phyloP scores from a whole-genome alignment of 108 stramenopile species.

The Nitzschia sp. region DNA sequence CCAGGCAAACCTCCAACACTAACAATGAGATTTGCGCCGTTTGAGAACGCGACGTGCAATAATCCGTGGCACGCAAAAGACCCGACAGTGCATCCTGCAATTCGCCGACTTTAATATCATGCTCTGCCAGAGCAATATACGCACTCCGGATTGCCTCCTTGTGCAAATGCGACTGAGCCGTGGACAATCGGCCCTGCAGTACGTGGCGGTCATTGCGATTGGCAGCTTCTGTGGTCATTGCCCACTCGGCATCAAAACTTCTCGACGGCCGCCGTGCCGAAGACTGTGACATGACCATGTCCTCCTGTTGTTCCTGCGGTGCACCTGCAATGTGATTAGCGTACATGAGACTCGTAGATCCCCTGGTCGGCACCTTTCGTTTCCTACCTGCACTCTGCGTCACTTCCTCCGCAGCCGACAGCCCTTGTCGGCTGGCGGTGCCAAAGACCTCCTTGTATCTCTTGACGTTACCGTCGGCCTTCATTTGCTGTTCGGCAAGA shows the following conservation, averaged over 20 bases:
- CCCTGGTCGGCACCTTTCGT: too few relatives aligned
- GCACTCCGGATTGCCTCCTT: slow-evolving; percentile 83
- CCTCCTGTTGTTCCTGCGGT: neutral
- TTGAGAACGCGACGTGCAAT: slow-evolving; percentile 60
- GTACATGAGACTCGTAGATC: neutral
- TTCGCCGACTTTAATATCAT: slow-evolving; percentile 43
- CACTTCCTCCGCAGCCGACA: slow-evolving; percentile 1
- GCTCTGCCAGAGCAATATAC: slow-evolving; percentile 53
- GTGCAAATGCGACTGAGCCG: slow-evolving; percentile 73
- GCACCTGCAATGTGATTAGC: neutral
- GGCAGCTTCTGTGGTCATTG: slow-evolving; percentile 18
- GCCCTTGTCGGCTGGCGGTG: neutral
- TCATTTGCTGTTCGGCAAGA: slow-evolving; percentile 55
- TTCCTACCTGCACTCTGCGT: neutral
- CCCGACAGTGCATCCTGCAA: slow-evolving; percentile 41
- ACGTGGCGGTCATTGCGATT: slow-evolving; percentile 37
- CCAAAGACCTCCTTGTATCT: slow-evolving; percentile 58
- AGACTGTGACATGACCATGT: neutral
- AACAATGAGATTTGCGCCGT: slow-evolving; percentile 57
- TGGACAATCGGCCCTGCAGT: slow-evolving; percentile 61
- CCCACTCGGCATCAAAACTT: slow-evolving; percentile 23
- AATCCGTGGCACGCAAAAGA: slow-evolving; percentile 59
- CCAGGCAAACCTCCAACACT: slow-evolving; percentile 44
- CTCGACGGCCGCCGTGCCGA: slow-evolving; percentile 5
- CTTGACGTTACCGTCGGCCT: slow-evolving; percentile 48